phyloP scores from a whole-genome alignment of 2,329 filamentous ascomycete genomes.

The Claviceps sp. region DNA sequence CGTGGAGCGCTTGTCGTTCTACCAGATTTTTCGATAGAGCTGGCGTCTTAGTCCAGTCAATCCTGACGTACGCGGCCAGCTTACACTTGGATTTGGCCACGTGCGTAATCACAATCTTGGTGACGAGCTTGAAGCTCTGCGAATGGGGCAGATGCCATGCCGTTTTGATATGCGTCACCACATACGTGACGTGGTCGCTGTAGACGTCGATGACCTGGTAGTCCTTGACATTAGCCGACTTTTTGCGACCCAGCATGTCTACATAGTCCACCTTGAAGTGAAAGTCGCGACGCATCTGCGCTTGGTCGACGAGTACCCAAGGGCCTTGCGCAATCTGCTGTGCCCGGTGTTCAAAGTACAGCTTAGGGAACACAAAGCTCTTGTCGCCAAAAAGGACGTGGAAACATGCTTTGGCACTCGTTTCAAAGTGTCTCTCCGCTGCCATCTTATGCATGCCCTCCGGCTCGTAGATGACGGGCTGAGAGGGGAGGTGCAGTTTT shows the following conservation, averaged over 20 bases:
- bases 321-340: slow-evolving; percentile 74
- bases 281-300: slow-evolving; percentile 64
- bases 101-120: slow-evolving; percentile 88
- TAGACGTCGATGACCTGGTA: slow-evolving; percentile 76
- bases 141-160: slow-evolving; percentile 79
- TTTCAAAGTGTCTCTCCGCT: slow-evolving; percentile 71
- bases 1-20: slow-evolving; percentile 61
- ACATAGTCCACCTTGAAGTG: slow-evolving; percentile 60
- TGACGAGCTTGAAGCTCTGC: slow-evolving; percentile 66
- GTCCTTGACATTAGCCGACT: slow-evolving; percentile 56
- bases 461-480: slow-evolving; percentile 74
- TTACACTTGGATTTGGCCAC: slow-evolving; percentile 86
- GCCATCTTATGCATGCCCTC: slow-evolving; percentile 64
- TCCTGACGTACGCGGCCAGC: slow-evolving; percentile 71
- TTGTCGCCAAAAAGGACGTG: slow-evolving; percentile 95
- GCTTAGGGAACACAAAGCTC: slow-evolving; percentile 81
- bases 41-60: slow-evolving; percentile 70
- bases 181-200: slow-evolving; percentile 60
- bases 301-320: slow-evolving; percentile 61
- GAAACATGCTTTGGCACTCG: slow-evolving; percentile 88
- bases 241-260: slow-evolving; percentile 50
- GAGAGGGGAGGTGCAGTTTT: slow-evolving; percentile 70
- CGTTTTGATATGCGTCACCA: slow-evolving; percentile 47
- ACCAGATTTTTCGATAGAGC: slow-evolving; percentile 46
- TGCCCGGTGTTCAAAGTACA: slow-evolving; percentile 73